Evolutionary conservation across 2,329 filamentous ascomycete genomes (phyloP), one percentile per base, ranked within the genome.

Genomic region (Fusarium sp.): DNA sequence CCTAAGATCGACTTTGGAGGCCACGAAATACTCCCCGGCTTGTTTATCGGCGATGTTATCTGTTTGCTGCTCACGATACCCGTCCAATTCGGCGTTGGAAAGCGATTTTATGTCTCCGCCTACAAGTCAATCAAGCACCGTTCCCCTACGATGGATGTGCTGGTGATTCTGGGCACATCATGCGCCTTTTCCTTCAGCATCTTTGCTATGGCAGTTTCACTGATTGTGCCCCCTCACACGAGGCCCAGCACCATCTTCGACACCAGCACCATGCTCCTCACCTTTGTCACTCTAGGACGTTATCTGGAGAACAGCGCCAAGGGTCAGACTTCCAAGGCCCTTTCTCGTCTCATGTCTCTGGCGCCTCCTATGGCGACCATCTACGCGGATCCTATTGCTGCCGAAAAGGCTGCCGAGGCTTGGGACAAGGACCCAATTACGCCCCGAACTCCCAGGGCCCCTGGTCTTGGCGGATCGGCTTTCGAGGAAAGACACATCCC

Each of bases 251-350:
- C 95, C 2, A 93, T 98, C 17, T 99, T 99, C 78, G 96, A 99
- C 80, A 99, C 96, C 1, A 98, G 95, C 83, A 98, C 95, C 24
- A 99, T 98, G 96, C 88, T 99, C 60, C 95, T 99, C 81, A 98
- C 95, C 0, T 98, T 99, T 80, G 94, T 98, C 81, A 95, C 93
- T 1, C 85, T 99, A 4, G 94, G 96, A 5, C 92, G 96, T 38
- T 99, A 93, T 84, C 84, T 99, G 20, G 96, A 99, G 83, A 99
- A 98, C 80, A 87, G 92, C 20, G 96, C 96, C 61, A 99, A 98
- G 84, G 96, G 96, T 0, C 94, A 98, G 83, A 99, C 96, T 0
- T 98, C 95, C 6, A 96, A 94, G 80, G 96, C 96, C 1, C 88
- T 99, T 4, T 98, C 96, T 9, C 90, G 92, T 27, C 90, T 99